Conservation (phyloP, 768 basidiomycete species). For the Grammothele lineata region DNA sequence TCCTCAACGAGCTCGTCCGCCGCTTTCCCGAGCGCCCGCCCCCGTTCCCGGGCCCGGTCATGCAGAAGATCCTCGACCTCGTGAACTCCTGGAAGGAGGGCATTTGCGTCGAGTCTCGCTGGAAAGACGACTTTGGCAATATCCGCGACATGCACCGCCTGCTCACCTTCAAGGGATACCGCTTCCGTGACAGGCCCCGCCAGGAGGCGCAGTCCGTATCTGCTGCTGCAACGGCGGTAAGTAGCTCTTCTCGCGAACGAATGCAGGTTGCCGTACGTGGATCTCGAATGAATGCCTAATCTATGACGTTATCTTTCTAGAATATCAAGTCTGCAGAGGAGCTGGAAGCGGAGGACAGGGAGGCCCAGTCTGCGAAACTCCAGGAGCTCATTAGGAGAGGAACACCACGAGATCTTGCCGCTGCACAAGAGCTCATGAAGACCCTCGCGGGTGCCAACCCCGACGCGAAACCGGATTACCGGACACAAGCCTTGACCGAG, state of each 20-base stretch:
- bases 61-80: slow-evolving; percentile 89
- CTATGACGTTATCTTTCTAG: too few species aligned
- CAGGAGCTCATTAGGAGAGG: slow-evolving; percentile 96
- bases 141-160: slow-evolving; percentile 97
- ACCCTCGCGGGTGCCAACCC: slow-evolving; percentile 91
- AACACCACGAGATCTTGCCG: slow-evolving; percentile 90
- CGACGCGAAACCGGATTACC: slow-evolving; percentile 91
- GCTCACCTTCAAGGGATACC: slow-evolving; percentile 88
- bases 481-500: slow-evolving; percentile 82
- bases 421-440: slow-evolving; percentile 98
- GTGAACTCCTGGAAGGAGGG: slow-evolving; percentile 94
- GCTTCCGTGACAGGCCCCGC: slow-evolving; percentile 55
- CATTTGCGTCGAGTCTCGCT: slow-evolving; percentile 83
- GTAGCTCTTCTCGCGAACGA: too few species aligned
- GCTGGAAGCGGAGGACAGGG: slow-evolving; percentile 91
- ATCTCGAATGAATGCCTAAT: too few species aligned
- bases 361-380: slow-evolving; percentile 94
- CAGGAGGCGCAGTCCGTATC: slow-evolving; percentile 10
- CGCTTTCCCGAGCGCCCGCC: slow-evolving; percentile 98
- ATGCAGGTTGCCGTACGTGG: too few species aligned
- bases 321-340: slow-evolving; percentile 94
- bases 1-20: slow-evolving; percentile 95
- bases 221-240: too few species aligned
- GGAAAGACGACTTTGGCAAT: slow-evolving; percentile 95
- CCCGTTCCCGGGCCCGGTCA: slow-evolving; percentile 89